Base-by-base conservation (phyloP, 495 filamentous ascomycete genomes). In the Usnea hakonensis region DNA sequence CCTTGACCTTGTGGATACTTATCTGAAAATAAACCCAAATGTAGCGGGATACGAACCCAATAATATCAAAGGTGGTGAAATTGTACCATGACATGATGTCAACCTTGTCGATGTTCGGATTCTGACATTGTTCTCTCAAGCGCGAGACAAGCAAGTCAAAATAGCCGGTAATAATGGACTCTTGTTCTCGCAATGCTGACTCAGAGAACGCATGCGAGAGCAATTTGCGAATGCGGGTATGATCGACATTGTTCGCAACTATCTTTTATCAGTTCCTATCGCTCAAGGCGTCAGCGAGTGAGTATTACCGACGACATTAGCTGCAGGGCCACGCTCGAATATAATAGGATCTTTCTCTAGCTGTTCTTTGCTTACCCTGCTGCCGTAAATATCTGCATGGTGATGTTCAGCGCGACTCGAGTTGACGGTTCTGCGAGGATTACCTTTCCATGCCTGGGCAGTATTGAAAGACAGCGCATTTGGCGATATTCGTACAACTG, bases 41-140 rank as follows among this genome's bases (percentile, higher is more conserved):
- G 80, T 79, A 54, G 85, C 79, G 55, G 85, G 77, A 60, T 87
- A 82, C 64, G 86, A 86, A 0, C 82, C 81, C 5, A 72, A 72
- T 21, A 74, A 82, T 37, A 37, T 37, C 35, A 37, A 37, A 37
- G 35, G 35, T 37, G 35, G 35, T 37, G 35, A 37, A 37, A 61
- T 83, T 71, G 58, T 14, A 58, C 44, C 53, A 64, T 28, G 14
- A 17, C 37, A 59, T 32, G 16, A 64, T 50, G n/a, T 64, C 56
- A 2, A 41, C 40, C 32, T 11, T 6, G 2, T 30, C 56, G 23
- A 19, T 35, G 1, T 33, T 33, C 2, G 38, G 8, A 35, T 13
- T 37, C 14, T 19, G 59, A 1, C 72, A 71, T 73, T 73, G 62
- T 61, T 76, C 75, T 41, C 70, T 58, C 35, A 86, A 40, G 48